Conservation (phyloP, 495 filamentous ascomycete species). For the Haplographium delicatum region DNA sequence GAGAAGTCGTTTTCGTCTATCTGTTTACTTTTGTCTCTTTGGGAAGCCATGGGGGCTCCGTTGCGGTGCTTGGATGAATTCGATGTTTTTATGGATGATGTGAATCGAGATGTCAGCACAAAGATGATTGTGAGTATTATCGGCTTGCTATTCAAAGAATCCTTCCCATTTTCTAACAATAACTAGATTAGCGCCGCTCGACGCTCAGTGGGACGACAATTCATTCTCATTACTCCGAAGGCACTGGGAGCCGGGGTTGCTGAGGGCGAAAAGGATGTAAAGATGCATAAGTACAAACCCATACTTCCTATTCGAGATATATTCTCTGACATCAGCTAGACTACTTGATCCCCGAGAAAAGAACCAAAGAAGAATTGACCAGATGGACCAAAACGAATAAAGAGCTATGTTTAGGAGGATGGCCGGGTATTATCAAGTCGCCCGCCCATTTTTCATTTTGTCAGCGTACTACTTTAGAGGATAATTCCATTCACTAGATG, state of each 20-base stretch:
- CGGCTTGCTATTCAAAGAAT: too few relatives aligned
- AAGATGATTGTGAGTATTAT: slow-evolving; percentile 87
- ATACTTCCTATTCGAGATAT: background rate
- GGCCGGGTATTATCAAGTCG: too few relatives aligned
- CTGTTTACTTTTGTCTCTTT: slow-evolving; percentile 84
- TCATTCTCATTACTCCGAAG: slow-evolving; percentile 94
- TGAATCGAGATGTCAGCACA: slow-evolving; percentile 90
- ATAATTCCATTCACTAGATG: too few relatives aligned
- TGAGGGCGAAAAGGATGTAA: slow-evolving; percentile 66
- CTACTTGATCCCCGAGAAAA: slow-evolving; percentile 53
- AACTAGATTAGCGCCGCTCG: slow-evolving; percentile 75
- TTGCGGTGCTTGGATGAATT: slow-evolving; percentile 96
- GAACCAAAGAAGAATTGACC: slow-evolving; percentile 37
- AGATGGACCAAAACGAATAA: slow-evolving; percentile 25
- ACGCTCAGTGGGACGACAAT: slow-evolving; percentile 81
- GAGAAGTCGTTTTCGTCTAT: slow-evolving; percentile 98
- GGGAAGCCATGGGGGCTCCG: slow-evolving; percentile 97
- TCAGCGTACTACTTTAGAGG: too few relatives aligned
- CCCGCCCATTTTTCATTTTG: too few relatives aligned
- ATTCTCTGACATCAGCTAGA: slow-evolving; percentile 26
- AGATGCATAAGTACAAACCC: too few relatives aligned
- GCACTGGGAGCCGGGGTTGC: slow-evolving; percentile 66
- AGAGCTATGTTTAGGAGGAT: too few relatives aligned
- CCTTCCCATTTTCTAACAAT: slow-evolving; percentile 8
- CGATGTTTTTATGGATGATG: slow-evolving; percentile 98